Conservation (phyloP, 257 asterid species). For the Capsicum pubescens region DNA sequence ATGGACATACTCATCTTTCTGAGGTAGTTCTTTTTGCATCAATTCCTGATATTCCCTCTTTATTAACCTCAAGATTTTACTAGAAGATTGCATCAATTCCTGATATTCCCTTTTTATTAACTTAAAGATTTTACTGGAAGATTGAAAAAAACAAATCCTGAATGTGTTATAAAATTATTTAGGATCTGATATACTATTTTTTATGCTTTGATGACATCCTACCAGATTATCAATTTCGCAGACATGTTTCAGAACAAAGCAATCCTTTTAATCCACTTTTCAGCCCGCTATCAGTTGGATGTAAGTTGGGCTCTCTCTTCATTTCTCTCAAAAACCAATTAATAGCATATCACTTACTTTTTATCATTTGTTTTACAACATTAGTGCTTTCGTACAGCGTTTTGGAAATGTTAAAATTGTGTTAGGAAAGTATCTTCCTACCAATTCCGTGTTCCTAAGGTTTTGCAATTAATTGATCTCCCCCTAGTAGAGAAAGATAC, state of each 20-base stretch:
- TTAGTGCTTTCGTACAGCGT: too few relatives aligned
- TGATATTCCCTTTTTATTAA: background rate
- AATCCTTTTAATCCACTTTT: constrained; percentile 90
- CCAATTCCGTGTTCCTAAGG: constrained; percentile 10
- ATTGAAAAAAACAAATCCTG: background rate
- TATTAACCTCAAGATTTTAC: background rate
- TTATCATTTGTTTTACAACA: constrained; percentile 1
- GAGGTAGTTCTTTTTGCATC: constrained; percentile 57
- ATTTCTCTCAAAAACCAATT: background rate
- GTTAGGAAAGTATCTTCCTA: background rate
- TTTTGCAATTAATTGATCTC: background rate
- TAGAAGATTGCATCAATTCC: background rate
- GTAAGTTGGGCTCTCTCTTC: constrained; percentile 49
- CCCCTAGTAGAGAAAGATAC: background rate
- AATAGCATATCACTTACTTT: background rate
- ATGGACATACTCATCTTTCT: constrained; percentile 90
- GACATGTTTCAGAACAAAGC: constrained; percentile 86
- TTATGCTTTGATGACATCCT: constrained; percentile 13
- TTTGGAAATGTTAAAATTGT: background rate
- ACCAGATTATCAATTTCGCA: constrained; percentile 64
- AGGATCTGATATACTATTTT: background rate
- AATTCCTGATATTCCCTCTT: background rate
- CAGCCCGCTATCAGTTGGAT: constrained; percentile 90
- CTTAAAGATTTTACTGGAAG: background rate
- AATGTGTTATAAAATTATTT: background rate